These are phyloP conservation scores for Scleromitrula shiraiana DNA, from an alignment of 2,329 filamentous ascomycete species.

Conservation along the genomic window DNA sequence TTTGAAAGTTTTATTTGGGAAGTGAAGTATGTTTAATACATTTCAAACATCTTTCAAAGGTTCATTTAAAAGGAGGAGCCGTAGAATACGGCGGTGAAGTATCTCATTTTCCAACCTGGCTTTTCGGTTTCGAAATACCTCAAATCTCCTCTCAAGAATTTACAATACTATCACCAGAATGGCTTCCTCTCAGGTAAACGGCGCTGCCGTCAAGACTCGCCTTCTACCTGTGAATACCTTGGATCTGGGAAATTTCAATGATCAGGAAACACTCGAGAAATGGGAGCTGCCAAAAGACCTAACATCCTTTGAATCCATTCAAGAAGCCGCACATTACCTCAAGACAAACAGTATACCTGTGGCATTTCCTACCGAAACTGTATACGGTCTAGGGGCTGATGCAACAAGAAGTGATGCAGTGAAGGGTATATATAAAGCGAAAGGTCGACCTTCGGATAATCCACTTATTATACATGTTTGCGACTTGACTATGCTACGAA, in stretches of 20 bases:
- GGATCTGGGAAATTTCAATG: constrained; percentile 21
- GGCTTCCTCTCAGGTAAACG: constrained; percentile 15
- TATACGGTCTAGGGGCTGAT: constrained; percentile 95
- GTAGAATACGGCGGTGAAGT: constrained; percentile 22
- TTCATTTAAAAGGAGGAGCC: constrained; percentile 25
- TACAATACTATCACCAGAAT: constrained; percentile 14
- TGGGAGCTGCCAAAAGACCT: constrained; percentile 21
- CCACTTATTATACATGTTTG: constrained; percentile 89
- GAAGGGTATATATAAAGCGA: constrained; percentile 84
- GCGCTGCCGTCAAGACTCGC: constrained; percentile 17
- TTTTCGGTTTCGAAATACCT: constrained; percentile 11
- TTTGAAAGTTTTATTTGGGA: background rate
- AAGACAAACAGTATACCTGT: constrained; percentile 49
- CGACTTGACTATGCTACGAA: constrained; percentile 45
- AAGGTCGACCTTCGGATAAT: constrained; percentile 87
- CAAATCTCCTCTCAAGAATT: constrained; percentile 9
- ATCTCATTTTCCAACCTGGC: constrained; percentile 18
- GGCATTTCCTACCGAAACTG: constrained; percentile 94
- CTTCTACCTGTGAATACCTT: constrained; percentile 18
- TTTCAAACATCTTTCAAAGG: constrained; percentile 12
- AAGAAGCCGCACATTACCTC: constrained; percentile 24
- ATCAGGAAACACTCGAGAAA: constrained; percentile 20
- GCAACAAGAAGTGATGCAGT: constrained; percentile 80
- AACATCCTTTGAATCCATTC: constrained; percentile 15
- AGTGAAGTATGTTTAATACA: constrained; percentile 21